A percentile compares a stretch with the other conserved stretches of the same genome.
These are phyloP conservation scores for Colletotrichum camelliae DNA, from an alignment of 2,329 filamentous ascomycete species.

Conservation along the genomic window DNA sequence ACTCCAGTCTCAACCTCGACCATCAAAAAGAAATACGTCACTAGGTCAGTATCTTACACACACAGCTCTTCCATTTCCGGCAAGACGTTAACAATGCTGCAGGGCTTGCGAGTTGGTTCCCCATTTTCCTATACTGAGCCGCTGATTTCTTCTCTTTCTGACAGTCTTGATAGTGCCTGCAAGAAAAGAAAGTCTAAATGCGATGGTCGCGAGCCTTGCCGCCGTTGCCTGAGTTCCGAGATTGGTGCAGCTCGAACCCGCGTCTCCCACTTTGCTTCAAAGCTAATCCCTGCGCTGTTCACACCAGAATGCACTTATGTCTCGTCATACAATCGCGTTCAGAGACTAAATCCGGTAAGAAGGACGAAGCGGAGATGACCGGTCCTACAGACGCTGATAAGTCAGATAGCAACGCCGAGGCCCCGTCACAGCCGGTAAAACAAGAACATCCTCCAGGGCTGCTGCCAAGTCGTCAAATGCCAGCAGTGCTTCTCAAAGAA, in stretches of 20 bases:
- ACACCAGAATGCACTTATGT: neutral
- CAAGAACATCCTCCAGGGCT: neutral
- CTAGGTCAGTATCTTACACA: neutral
- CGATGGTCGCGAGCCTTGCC: neutral
- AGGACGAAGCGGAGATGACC: accelerated
- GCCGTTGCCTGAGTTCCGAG: neutral
- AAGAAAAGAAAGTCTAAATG: neutral
- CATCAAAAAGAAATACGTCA: neutral
- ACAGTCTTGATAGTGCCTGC: neutral
- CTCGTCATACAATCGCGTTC: neutral
- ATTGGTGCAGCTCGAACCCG: neutral
- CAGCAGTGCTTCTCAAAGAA: neutral
- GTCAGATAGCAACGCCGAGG: neutral
- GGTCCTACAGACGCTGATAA: accelerated
- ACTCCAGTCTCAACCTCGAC: neutral
- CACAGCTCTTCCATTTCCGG: neutral
- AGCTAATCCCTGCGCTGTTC: neutral
- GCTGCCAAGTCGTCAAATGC: neutral
- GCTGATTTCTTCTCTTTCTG: neutral
- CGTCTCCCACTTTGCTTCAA: neutral
- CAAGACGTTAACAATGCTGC: neutral
- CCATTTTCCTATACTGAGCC: too few species aligned
- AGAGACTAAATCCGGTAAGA: neutral
- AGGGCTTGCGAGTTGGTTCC: neutral
- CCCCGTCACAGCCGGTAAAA: neutral